Conservation (phyloP, 176 grass and related monocot genomes). For the Phragmites australis region DNA sequence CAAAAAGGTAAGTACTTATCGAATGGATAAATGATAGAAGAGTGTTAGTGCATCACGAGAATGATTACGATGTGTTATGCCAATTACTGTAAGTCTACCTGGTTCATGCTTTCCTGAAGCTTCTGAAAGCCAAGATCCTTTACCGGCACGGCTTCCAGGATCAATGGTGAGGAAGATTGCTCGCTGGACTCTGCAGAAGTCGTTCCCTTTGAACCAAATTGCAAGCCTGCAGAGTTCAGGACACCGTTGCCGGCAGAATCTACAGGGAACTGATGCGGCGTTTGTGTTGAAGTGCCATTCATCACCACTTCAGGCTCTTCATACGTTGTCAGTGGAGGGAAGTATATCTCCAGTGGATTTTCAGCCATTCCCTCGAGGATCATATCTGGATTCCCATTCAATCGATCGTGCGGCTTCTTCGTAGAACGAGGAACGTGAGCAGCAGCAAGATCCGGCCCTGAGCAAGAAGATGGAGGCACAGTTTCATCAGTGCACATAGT, state of each 20-base stretch:
- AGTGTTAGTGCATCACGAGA: background rate
- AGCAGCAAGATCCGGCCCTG: background rate
- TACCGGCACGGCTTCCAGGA: slow-evolving; percentile 24
- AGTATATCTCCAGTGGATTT: slow-evolving; percentile 51
- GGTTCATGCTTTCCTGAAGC: slow-evolving; percentile 57
- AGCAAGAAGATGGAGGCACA: slow-evolving; percentile 3
- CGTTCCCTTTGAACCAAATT: slow-evolving; percentile 5
- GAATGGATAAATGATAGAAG: background rate
- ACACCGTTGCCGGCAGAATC: background rate
- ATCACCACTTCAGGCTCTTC: slow-evolving; percentile 15
- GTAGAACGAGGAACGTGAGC: background rate
- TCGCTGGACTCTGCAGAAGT: background rate
- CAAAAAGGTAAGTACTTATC: background rate
- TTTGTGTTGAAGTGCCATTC: slow-evolving; percentile 2
- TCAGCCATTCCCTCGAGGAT: slow-evolving; percentile 46
- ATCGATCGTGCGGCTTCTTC: background rate
- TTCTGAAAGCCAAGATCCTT: slow-evolving; percentile 53
- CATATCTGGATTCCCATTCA: slow-evolving; percentile 38
- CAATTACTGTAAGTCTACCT: slow-evolving; percentile 40
- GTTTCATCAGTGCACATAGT: slow-evolving; percentile 23
- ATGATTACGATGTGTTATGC: background rate
- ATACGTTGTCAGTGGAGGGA: slow-evolving; percentile 1
- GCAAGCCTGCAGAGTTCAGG: background rate
- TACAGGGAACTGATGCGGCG: slow-evolving; percentile 2
- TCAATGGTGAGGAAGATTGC: background rate